Percentiles rank a stretch among this genome's conserved stretches.
Evolutionary conservation across 768 basidiomycete species (phyloP).

Genomic region (Floccularia luteovirens): DNA sequence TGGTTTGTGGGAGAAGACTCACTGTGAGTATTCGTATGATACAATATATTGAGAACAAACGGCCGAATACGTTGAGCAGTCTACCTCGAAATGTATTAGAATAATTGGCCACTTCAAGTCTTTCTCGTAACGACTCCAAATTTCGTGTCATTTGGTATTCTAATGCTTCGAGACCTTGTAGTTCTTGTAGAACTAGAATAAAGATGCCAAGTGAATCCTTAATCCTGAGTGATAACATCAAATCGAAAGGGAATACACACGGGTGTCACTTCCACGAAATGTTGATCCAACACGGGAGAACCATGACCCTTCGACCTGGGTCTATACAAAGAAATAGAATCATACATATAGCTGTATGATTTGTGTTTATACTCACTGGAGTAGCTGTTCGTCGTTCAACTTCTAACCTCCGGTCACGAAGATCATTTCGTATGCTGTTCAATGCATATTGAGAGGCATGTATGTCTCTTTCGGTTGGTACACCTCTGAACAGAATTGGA

Average conservation of each 20-base stretch:
- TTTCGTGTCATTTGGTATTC: constrained; percentile 62
- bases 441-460: constrained; percentile 50
- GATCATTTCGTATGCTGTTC: constrained; percentile 51
- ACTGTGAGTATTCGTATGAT: constrained; percentile 55
- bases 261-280: constrained; percentile 39
- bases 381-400: constrained; percentile 18
- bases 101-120: constrained; percentile 41
- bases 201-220: neutral
- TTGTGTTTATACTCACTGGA: constrained; percentile 7
- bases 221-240: constrained; percentile 1
- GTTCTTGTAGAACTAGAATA: constrained; percentile 41
- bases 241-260: constrained; percentile 15
- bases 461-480: constrained; percentile 45
- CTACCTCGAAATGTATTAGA: constrained; percentile 48
- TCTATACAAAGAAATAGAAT: constrained; percentile 1
- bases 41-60: constrained; percentile 62
- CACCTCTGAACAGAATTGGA: constrained; percentile 18
- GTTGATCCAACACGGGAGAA: constrained; percentile 39
- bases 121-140: constrained; percentile 39
- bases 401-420: constrained; percentile 30
- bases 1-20: constrained; percentile 15
- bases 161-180: constrained; percentile 57
- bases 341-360: neutral
- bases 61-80: constrained; percentile 35
- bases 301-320: constrained; percentile 32